Conservation (phyloP, 2,329 filamentous ascomycete species). For the Ophiostoma ulmi region DNA sequence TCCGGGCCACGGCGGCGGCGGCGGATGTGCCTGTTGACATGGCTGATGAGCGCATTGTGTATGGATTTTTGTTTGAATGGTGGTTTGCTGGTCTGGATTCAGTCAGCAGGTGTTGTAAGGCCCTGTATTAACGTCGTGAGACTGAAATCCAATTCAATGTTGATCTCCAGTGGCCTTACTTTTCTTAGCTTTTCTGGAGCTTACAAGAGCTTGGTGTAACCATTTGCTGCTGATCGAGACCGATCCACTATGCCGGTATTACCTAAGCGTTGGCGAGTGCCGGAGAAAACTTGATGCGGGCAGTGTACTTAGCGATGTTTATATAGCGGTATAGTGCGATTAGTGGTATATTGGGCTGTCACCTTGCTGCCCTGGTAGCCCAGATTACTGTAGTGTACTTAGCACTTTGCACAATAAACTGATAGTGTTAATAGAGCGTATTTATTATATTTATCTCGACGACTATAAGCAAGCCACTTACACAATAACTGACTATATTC, state of each 20-base stretch:
- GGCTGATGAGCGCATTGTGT: slow-evolving; percentile 10
- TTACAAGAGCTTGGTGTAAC: background rate
- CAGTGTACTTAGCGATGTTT: background rate
- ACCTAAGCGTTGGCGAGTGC: background rate
- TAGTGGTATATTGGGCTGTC: background rate
- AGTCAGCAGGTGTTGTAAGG: background rate
- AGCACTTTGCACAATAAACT: background rate
- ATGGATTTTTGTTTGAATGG: background rate
- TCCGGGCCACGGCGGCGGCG: slow-evolving; percentile 17
- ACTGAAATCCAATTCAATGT: background rate
- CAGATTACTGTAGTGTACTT: background rate
- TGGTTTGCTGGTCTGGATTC: background rate
- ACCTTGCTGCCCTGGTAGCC: background rate
- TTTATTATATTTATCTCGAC: background rate
- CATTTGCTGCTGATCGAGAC: slow-evolving; percentile 8
- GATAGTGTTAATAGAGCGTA: background rate
- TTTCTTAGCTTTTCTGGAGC: slow-evolving; percentile 4
- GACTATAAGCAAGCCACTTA: background rate
- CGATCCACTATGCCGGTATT: background rate
- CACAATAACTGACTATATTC: background rate
- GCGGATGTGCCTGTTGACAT: background rate
- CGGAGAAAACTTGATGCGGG: slow-evolving; percentile 21
- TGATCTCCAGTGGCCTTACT: background rate
- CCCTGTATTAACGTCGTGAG: slow-evolving; percentile 2
- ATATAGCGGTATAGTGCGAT: background rate